Evolutionary conservation across 2,329 filamentous ascomycete species (phyloP), one percentile per base, ranked within the genome.

Genomic region (Fusarium nygamai): DNA sequence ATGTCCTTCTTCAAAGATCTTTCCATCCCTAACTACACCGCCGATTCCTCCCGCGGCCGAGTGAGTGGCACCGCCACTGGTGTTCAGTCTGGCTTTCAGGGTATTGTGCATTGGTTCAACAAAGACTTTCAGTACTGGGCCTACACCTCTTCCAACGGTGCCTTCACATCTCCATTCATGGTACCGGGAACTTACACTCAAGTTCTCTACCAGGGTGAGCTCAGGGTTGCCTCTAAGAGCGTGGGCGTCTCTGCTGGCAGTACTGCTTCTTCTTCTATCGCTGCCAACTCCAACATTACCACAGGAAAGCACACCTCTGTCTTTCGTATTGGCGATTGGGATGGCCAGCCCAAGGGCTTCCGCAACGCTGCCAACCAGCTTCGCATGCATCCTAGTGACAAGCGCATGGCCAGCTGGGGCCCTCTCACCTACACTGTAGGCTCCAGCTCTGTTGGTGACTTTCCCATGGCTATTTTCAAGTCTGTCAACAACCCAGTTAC

Each of bases 111-210:
- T 81, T 93, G 91, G 91, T 89, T 88, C 81, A 92, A 92, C 80
- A 79, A 79, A 36, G 83, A 84, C 11, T 88, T 89, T 2, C 91
- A 93, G 78, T 93, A 92, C 84, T 93, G 91, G 91, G 82, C 86
- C 11, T 89, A 89, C 67, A 87, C 89, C 27, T 84, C 84, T 14
- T 85, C 85, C 29, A 83, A 81, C 50, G 90, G 90, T 16, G 83
- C 83, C 19, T 93, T 91, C 81, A 91, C 86, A 6, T 92, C 90
- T 0, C 91, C 91, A 1, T 83, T 86, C 64, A 92, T 93, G 91
- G 91, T 90, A 76, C 88, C 90, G 1, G 91, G 91, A 36, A 91
- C 88, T 1, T 92, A 92, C 82, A 92, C 89, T n/a, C 91, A 92
- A 86, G 87, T 91, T 9, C 85, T 92, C 43, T 91, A 91, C 81